These are phyloP conservation scores for Pugionium dolabratum DNA, from an alignment of 345 rosid species.

Conservation along the genomic window DNA sequence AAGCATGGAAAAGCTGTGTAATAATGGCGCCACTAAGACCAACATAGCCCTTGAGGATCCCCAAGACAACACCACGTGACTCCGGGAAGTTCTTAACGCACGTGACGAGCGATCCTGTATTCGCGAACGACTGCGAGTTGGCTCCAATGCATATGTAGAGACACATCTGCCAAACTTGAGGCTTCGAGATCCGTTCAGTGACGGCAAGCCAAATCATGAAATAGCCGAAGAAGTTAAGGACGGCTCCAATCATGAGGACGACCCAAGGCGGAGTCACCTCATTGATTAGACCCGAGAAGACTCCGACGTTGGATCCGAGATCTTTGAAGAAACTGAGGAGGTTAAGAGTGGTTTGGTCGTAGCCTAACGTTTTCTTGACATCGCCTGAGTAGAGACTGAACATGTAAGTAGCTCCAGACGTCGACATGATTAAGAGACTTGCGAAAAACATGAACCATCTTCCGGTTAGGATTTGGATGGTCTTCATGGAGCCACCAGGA, in stretches of 20 bases:
- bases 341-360: constrained; percentile 57
- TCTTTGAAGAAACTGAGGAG: constrained; percentile 55
- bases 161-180: constrained; percentile 60
- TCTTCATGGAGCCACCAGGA: constrained; percentile 36
- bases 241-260: constrained; percentile 45
- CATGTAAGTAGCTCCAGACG: constrained; percentile 57
- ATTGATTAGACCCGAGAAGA: constrained; percentile 50
- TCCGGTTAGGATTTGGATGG: constrained; percentile 42
- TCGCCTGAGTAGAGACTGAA: constrained; percentile 53
- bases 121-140: constrained; percentile 59
- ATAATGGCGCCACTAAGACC: constrained; percentile 62
- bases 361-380: constrained; percentile 46
- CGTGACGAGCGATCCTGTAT: constrained; percentile 55
- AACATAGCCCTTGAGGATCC: constrained; percentile 56
- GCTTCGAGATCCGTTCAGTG: constrained; percentile 43
- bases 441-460: constrained; percentile 61
- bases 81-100: constrained; percentile 64
- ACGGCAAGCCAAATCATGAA: constrained; percentile 57
- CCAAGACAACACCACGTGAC: constrained; percentile 53
- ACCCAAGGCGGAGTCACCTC: constrained; percentile 58
- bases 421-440: constrained; percentile 48
- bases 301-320: constrained; percentile 55
- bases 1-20: constrained; percentile 50
- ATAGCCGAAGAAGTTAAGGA: constrained; percentile 55
- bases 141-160: constrained; percentile 53